A percentile compares a stretch with the other conserved stretches of the same genome.
Conservation (phyloP, 306 rosid species). For the Oemleria cerasiformis region DNA sequence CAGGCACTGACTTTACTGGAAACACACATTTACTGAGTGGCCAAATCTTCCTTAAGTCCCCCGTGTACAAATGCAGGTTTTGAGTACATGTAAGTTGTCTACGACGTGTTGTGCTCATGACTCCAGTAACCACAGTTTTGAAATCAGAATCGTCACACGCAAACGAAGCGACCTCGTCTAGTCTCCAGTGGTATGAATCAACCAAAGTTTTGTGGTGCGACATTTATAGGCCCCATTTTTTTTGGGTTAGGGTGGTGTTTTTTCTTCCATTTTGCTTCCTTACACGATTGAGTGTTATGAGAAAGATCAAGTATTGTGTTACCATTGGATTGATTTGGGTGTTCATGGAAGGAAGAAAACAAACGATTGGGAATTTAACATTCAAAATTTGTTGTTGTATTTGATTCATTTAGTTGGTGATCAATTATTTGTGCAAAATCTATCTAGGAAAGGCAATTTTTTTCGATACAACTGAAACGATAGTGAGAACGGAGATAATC, state of each 20-base stretch:
- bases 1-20: slow-evolving; percentile 46
- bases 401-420: not conserved
- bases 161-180: not conserved
- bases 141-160: slow-evolving; percentile 23
- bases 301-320: slow-evolving; percentile 3
- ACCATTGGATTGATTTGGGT: not conserved
- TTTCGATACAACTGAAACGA: no score
- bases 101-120: slow-evolving; percentile 11
- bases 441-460: not conserved
- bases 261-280: not conserved
- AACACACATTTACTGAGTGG: slow-evolving; percentile 10
- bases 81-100: not conserved
- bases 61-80: slow-evolving; percentile 10
- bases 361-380: not conserved
- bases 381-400: not conserved
- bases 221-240: slow-evolving; percentile 21
- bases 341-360: slow-evolving; percentile 2
- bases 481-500: no score
- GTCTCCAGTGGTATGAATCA: slow-evolving; percentile 9
- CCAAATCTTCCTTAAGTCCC: slow-evolving; percentile 2
- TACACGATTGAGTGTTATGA: slow-evolving; percentile 12
- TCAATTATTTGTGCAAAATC: not conserved
- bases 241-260: slow-evolving; percentile 13
- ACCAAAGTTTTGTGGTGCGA: slow-evolving; percentile 21
- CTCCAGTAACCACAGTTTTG: slow-evolving; percentile 19